Base-by-base conservation (phyloP, 768 basidiomycete species). In the Sporobolomyces pararoseus region DNA sequence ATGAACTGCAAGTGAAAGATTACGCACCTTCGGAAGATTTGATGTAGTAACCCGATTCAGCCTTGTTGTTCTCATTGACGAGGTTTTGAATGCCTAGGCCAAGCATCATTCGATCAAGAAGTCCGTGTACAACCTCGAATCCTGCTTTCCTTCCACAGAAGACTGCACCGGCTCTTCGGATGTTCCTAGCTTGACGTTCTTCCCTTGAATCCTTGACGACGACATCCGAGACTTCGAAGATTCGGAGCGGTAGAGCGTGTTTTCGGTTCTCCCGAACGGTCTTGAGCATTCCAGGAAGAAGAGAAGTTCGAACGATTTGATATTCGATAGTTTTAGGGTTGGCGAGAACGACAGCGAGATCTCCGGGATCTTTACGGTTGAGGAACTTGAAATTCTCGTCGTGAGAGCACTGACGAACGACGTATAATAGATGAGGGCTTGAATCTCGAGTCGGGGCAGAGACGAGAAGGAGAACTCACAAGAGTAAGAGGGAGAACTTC, bases 271-370 rank as follows among this genome's bases (percentile, higher is more conserved):
- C 96, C 75, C 96, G 88, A 52, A 96, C 83, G 23, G 94, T 96
- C 82, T 99, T 99, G 75, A 99, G 86, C 52, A 99, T 86, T 59
- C 96, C 96, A 19, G 95, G 94, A 10, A 99, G 82, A 63, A 99
- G 87, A 32, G 94, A 91, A 2, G 96, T 97, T 71, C 96, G 89
- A 51, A 98, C 92, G 66, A 98, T 89, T 81, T 99, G 96, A 81
- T 96, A 98, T 79, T 98, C 96, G 73, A 91, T 85, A 29, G 96
- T 91, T 82, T 96, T 97, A 0, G 96, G 96, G 81, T 99, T 99
- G 66, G 89, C 92, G 70, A 98, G 91, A 76, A 89, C 89, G 71
- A 98, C 87, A 1, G 89, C 95, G 27, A 85, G 84, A 42, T 85
- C 85, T 47, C 87, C 87, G 73, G 90, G 88, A 79, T 98, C 95